These are phyloP conservation scores for Pholiota microspora DNA, from an alignment of 768 basidiomycete genomes.

Conservation along the genomic window DNA sequence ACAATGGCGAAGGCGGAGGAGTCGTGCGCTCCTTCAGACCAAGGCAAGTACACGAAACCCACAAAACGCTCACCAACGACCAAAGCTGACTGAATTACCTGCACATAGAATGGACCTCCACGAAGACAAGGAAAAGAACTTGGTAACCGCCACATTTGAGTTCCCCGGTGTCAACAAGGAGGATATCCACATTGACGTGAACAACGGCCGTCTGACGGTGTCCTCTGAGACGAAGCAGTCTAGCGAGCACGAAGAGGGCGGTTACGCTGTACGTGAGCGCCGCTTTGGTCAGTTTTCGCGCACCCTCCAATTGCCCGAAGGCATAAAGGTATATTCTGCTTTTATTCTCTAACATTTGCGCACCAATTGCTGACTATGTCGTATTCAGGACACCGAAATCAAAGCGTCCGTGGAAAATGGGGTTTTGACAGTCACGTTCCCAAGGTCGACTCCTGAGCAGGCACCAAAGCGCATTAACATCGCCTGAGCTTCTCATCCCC, in stretches of 20 bases:
- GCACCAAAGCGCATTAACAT: neutral
- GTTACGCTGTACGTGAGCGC: slow-evolving; percentile 47
- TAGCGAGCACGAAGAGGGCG: slow-evolving; percentile 31
- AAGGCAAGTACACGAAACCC: neutral
- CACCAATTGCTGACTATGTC: neutral
- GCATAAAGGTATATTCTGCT: slow-evolving; percentile 42
- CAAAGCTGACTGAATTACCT: too few relatives aligned
- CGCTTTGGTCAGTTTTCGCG: slow-evolving; percentile 43
- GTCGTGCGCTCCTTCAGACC: neutral
- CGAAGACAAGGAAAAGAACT: slow-evolving; percentile 44
- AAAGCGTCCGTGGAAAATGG: neutral
- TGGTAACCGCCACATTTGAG: slow-evolving; percentile 56
- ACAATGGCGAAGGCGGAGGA: neutral
- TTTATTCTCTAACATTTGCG: too few relatives aligned
- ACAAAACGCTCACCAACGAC: neutral
- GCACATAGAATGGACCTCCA: slow-evolving; percentile 51
- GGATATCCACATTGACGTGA: slow-evolving; percentile 49
- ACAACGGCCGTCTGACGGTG: slow-evolving; percentile 47
- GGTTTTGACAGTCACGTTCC: neutral
- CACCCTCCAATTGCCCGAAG: slow-evolving; percentile 48
- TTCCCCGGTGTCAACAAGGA: slow-evolving; percentile 54
- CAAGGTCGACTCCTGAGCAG: neutral
- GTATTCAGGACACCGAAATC: neutral
- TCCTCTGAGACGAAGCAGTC: slow-evolving; percentile 44
- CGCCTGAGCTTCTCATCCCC: too few relatives aligned